Percentiles rank a stretch among this genome's conserved stretches.
Evolutionary conservation across 495 filamentous ascomycete species (phyloP).

Genomic region (Sphaerosporella brunnea): DNA sequence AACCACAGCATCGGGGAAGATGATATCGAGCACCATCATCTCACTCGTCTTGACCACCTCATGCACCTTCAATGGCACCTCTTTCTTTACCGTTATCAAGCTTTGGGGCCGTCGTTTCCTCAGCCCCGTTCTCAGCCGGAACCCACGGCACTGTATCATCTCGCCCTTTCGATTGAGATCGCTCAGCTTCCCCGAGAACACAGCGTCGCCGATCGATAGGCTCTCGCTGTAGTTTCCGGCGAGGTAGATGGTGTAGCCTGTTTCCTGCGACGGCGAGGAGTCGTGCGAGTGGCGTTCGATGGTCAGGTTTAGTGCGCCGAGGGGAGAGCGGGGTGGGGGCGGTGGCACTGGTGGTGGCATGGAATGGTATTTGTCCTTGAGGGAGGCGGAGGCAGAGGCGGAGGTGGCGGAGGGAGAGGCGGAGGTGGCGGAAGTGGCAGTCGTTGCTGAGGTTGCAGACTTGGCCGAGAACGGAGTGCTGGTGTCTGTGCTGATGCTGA

Average conservation of each 20-base stretch:
- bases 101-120: neutral
- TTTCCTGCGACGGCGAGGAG: conserved; percentile 4
- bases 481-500: neutral
- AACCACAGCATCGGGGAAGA: conserved; percentile 22
- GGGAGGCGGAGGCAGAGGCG: neutral
- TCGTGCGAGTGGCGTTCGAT: conserved; percentile 1
- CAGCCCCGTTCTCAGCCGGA: neutral
- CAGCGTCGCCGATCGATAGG: conserved; percentile 13
- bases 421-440: neutral
- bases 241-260: conserved; percentile 23
- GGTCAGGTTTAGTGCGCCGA: conserved; percentile 15
- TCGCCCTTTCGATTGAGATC: conserved; percentile 2
- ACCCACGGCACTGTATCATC: conserved; percentile 4
- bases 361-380: neutral
- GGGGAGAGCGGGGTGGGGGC: neutral
- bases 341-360: conserved; percentile 1
- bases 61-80: conserved; percentile 16
- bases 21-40: conserved; percentile 24
- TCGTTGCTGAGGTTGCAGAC: neutral
- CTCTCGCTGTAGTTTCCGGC: conserved; percentile 15
- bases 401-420: conserved; percentile 1
- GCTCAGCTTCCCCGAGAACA: conserved; percentile 17
- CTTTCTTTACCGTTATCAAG: neutral
- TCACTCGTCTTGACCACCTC: conserved; percentile 22
- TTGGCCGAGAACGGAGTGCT: neutral